Evolutionary conservation across 2,329 filamentous ascomycete genomes (phyloP), one percentile per base, ranked within the genome.

Genomic region (Sphaerulina musiva): DNA sequence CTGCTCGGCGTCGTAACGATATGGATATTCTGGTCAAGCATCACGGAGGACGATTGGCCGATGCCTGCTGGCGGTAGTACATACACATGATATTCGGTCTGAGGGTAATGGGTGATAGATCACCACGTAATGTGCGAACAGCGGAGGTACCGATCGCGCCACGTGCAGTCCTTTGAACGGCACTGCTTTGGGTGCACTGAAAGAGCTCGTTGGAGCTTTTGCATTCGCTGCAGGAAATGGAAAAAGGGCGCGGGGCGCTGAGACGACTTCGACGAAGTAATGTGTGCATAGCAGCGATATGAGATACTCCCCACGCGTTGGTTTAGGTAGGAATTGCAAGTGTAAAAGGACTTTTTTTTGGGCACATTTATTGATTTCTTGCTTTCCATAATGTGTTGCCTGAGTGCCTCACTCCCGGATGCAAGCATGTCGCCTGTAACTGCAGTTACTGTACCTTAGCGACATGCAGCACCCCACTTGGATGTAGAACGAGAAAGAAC

Each of bases 1-100:
- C 77, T 96, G 0, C 74, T 92, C 10, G 80, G 91, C 0, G 89
- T 98, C 4, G 78, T 89, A 14, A 83, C 83, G 73, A 75, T 96
- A 60, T 98, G 93, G 91, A 72, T 88, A 54, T 98, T 98, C 78
- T 98, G 93, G 93, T 95, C 90, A 45, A 96, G 90, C 74, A 98
- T 98, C 66, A 98, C 93, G 12, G 93, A 98, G 73, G 93, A 98
- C 67, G 92, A 96, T 75, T 98, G 93, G 93, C 89, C 91, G 2
- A 77, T 80, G 70, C 76, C 78, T 14, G 67, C 68, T 6, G 64
- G 67, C 32, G 69, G 68, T 6, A 73, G 69, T 59, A 66, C 69
- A 31, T 75, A 75, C 61, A 69, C 69, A 23, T 67, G 57, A 54
- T 44, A 20, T 51, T 26, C 26, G n/a, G 20, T 32, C 14, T 14